These are phyloP conservation scores for Aspergillus intermedius DNA, from an alignment of 2,329 filamentous ascomycete genomes.

Conservation along the genomic window DNA sequence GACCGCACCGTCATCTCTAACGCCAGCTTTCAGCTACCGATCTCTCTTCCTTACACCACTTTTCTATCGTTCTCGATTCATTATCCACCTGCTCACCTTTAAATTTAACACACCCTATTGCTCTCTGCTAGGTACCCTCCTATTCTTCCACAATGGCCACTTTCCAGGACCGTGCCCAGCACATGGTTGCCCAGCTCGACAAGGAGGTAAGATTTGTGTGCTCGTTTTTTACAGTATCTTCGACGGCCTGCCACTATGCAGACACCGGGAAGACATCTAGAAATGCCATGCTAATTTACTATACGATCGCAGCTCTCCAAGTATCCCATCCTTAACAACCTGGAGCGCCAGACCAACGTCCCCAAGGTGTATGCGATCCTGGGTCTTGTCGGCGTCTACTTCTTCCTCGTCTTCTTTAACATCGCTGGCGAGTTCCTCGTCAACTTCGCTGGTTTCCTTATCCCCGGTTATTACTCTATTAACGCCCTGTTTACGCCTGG, in stretches of 20 bases:
- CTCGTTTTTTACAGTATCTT: neutral
- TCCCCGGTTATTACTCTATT: constrained; percentile 62
- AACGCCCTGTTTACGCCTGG: constrained; percentile 55
- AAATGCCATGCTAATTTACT: constrained; percentile 8
- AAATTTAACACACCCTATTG: neutral
- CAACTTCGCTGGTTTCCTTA: constrained; percentile 59
- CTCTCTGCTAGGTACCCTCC: too few species aligned
- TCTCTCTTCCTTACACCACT: constrained; percentile 1
- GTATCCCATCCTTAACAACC: constrained; percentile 60
- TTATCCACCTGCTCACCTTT: neutral
- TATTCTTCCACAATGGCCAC: constrained; percentile 29
- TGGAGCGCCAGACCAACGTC: constrained; percentile 61
- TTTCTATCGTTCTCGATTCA: neutral
- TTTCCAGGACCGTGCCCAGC: constrained; percentile 58
- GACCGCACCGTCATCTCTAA: constrained; percentile 13
- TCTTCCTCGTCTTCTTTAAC: constrained; percentile 67
- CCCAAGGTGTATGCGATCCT: constrained; percentile 63
- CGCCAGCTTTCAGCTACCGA: constrained; percentile 12
- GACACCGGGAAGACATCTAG: constrained; percentile 1
- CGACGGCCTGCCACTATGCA: too few species aligned
- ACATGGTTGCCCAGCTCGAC: constrained; percentile 61
- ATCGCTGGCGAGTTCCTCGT: constrained; percentile 63
- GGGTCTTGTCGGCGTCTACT: constrained; percentile 59
- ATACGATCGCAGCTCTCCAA: constrained; percentile 53
- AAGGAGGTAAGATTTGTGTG: constrained; percentile 52